Percentiles rank a stretch among this genome's conserved stretches.
phyloP scores from a whole-genome alignment of 345 rosid genomes.

The Aquilaria yunnanensis region DNA sequence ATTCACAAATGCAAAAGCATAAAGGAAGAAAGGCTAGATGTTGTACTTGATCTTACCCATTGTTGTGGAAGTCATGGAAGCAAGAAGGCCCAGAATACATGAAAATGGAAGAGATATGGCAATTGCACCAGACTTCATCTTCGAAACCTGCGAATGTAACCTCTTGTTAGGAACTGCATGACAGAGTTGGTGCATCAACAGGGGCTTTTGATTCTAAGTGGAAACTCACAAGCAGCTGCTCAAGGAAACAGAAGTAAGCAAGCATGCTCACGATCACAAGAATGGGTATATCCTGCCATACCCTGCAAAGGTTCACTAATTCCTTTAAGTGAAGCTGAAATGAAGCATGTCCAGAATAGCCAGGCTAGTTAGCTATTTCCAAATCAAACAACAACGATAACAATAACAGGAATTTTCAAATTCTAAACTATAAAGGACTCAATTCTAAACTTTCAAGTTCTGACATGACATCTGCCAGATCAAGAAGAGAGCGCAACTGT shows the following conservation, averaged over 20 bases:
- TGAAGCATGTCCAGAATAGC: too few relatives aligned
- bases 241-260: conserved; percentile 93
- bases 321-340: not conserved
- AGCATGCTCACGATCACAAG: conserved; percentile 96
- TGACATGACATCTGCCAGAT: too few relatives aligned
- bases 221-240: conserved; percentile 82
- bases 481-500: too few relatives aligned
- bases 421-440: not conserved
- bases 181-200: conserved; percentile 4
- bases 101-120: conserved; percentile 95
- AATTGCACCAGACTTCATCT: conserved; percentile 81
- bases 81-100: conserved; percentile 82
- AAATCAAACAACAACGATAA: too few relatives aligned
- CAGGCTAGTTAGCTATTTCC: too few relatives aligned
- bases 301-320: conserved; percentile 35
- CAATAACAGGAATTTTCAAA: not conserved
- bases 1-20: not conserved
- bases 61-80: conserved; percentile 90
- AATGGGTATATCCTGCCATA: conserved; percentile 95
- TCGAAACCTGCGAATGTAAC: conserved; percentile 40
- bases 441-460: not conserved
- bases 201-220: not conserved
- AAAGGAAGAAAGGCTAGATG: not conserved
- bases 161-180: conserved; percentile 1
- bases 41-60: conserved; percentile 53